A percentile compares a stretch with the other conserved stretches of the same genome.
phyloP scores from a whole-genome alignment of 805 yeast species.

The Schizosaccharomyces osmophilus region DNA sequence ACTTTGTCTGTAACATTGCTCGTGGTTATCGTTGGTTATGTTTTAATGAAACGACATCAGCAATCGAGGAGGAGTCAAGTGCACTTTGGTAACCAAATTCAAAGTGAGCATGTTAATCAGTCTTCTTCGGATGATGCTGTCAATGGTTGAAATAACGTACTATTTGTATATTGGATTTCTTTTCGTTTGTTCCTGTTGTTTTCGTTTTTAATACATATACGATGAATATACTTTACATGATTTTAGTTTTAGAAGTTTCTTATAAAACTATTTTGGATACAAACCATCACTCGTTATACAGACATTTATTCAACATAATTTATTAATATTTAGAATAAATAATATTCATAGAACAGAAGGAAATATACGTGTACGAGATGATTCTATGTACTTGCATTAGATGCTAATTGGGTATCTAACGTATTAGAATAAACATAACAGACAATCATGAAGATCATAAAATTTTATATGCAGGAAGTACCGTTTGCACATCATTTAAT shows the following conservation, averaged over 20 bases:
- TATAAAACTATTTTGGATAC: no score
- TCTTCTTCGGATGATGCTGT: not conserved
- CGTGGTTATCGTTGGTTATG: not conserved
- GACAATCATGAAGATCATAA: not conserved
- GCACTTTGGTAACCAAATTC: not conserved
- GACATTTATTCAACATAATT: no score
- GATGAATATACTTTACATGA: not conserved
- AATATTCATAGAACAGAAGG: no score
- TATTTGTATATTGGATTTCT: not conserved
- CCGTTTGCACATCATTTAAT: not conserved
- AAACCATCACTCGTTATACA: no score
- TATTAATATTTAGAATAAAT: no score
- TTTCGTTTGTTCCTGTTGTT: not conserved
- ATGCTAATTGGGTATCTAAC: not conserved
- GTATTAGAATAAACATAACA: not conserved
- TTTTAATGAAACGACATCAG: not conserved
- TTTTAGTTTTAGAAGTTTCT: no score
- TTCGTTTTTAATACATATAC: not conserved
- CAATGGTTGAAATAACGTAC: not conserved
- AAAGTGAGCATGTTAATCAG: not conserved
- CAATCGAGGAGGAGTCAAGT: not conserved
- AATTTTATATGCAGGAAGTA: no score
- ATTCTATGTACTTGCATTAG: no score
- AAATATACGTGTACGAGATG: no score
- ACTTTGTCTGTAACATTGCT: not conserved